phyloP scores from a whole-genome alignment of 2,329 filamentous ascomycete genomes.

The Stemphylium lycopersici region DNA sequence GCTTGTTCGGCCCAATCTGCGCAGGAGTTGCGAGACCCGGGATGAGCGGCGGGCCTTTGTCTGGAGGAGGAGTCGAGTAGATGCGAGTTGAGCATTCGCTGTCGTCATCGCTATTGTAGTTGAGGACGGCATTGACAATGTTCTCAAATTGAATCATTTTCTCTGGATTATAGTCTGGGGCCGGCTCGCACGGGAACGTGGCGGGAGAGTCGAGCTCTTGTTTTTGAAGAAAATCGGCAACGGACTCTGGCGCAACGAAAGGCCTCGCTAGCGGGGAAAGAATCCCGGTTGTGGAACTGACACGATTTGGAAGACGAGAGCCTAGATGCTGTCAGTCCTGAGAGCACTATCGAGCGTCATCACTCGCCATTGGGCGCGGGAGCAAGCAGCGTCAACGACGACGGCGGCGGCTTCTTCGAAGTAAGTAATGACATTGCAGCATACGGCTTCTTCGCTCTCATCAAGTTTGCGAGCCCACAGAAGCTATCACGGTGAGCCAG shows the following conservation, averaged over 20 bases:
- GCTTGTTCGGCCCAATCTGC: not conserved
- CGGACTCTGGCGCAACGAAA: slow-evolving; percentile 4
- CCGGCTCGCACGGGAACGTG: not conserved
- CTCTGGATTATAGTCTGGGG: not conserved
- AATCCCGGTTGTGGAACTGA: not conserved
- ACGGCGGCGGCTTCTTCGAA: not conserved
- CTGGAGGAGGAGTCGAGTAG: not conserved
- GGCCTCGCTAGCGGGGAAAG: slow-evolving; percentile 12
- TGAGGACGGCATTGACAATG: not conserved
- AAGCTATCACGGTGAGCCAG: slow-evolving; percentile 22
- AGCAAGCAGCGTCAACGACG: not conserved
- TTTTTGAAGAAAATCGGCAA: slow-evolving; percentile 12
- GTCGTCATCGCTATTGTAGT: slow-evolving; percentile 1
- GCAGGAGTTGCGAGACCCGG: not conserved
- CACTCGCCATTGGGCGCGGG: slow-evolving; percentile 3
- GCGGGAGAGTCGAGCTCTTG: slow-evolving; percentile 1
- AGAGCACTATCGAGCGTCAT: not conserved
- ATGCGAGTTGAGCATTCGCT: not conserved
- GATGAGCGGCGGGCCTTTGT: not conserved
- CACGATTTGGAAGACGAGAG: slow-evolving; percentile 5
- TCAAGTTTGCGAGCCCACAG: slow-evolving; percentile 20
- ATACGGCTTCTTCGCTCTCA: slow-evolving; percentile 29
- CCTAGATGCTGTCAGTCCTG: slow-evolving; percentile 6
- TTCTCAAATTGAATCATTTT: slow-evolving; percentile 7
- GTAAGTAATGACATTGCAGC: not conserved